Evolutionary conservation across 371 early-diverging fungal species (phyloP), one percentile per base, ranked within the genome.

Genomic region (Batkoa obscura): DNA sequence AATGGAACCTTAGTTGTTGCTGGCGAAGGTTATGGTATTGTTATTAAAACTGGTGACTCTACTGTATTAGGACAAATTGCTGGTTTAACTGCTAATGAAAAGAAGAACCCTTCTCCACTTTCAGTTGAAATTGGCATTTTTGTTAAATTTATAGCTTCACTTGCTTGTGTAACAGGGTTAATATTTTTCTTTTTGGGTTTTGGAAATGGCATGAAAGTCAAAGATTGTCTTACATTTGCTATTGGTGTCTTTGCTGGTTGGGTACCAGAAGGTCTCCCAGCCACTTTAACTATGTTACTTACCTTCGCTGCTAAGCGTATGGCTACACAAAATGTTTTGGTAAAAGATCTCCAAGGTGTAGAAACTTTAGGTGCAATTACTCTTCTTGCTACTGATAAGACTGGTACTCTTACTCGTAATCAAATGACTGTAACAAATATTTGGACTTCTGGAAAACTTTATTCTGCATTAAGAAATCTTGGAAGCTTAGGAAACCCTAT

Each of bases 281-380:
- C 88, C 10, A 90, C 90, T 0, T 86, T 86, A 15, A 87, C 89
- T 15, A 80, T 92, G 69, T 68, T 94, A 31, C 65, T 94, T 36
- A 86, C 88, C 6, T 79, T 91, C 38, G 91, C 94, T 31, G 94
- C 96, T 49, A 90, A 91, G 67, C 84, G 92, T 57, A 87, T 96
- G 87, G 83, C 90, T 0, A 55, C 66, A 9, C 71, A 79, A 55
- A 81, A 93, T 57, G 90, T 94, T 2, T 72, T 95, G 9, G 94
- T 94, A 60, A 94, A 92, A 64, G 90, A 94, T 63, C 65, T 95
- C 38, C 82, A 86, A 59, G 92, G 89, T 58, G 91, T 95, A 13
- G 94, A 95, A 62, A 91, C 93, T n/a, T 77, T 94, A n/a, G 94
- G 94, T 42, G 89, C 90, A 0, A 90, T 95, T 46, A 93, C 95